Base-by-base conservation (phyloP, 2,329 filamentous ascomycete genomes). In the Fusarium sp. region DNA sequence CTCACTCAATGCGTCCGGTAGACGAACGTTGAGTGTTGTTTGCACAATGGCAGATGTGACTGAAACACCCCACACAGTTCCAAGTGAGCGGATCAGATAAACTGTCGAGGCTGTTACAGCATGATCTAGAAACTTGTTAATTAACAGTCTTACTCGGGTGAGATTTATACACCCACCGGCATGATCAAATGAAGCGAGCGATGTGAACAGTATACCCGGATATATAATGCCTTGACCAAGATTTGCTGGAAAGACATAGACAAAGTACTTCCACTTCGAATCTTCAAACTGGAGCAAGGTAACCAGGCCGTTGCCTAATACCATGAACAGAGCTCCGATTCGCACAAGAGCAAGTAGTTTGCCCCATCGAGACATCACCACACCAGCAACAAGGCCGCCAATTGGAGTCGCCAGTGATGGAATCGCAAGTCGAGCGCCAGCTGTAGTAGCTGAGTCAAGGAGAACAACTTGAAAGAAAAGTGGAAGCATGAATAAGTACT, bases 391-490 rank as follows among this genome's bases (percentile, higher is more conserved):
- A 2, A 91, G 80, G 10, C 87, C 88, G 1, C 88, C 88, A 54
- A 87, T 76, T 4, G 89, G 89, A 0, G 86, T 86, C 0, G 87
- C 89, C 13, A 92, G 75, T 0, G 89, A 91, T 3, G 91, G 88
- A 3, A 90, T 86, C 0, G 89, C 86, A 10, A 93, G 86, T 3
- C 90, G 86, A 9, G 89, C 85, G 2, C 91, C 91, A 1, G 91
- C 91, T 17, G 85, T 84, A 0, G 90, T 89, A 0, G 91, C 87
- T 0, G 88, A 88, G 64, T 92, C 90, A 4, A 88, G 80, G 5
- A 91, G 84, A 10, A 92, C 89, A 0, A 88, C 88, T 72, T 92
- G 90, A 76, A 92, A 93, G 80, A 91, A 93, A 8, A 93, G 81
- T 0, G 91, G 91, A 1, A 91, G 85, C 75, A 91, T 91, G 81